Percentiles rank a stretch among this genome's conserved stretches.
Conservation (phyloP, 2,329 filamentous ascomycete species). For the Lasiodiplodia sp. region DNA sequence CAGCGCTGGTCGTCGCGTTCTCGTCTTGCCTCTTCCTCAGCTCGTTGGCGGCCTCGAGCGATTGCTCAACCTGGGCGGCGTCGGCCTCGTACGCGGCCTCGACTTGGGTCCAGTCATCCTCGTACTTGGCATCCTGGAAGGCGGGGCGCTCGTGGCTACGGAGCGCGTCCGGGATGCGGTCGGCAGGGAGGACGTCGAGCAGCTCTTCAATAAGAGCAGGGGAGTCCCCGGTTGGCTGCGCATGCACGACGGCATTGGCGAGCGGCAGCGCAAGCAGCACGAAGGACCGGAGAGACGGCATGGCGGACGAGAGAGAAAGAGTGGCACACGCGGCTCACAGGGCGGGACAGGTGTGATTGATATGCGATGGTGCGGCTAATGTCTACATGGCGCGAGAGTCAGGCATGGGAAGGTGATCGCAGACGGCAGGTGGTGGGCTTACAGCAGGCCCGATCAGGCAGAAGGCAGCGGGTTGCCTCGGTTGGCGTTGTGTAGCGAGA, state of each 20-base stretch:
- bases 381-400: slow-evolving; percentile 18
- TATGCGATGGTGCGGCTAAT: slow-evolving; percentile 13
- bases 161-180: slow-evolving; percentile 71
- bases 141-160: slow-evolving; percentile 68
- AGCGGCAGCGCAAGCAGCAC: slow-evolving; percentile 44
- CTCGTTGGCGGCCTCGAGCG: slow-evolving; percentile 52
- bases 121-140: slow-evolving; percentile 73
- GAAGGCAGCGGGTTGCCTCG: slow-evolving; percentile 19
- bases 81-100: slow-evolving; percentile 69
- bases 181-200: slow-evolving; percentile 60
- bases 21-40: slow-evolving; percentile 51
- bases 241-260: slow-evolving; percentile 37
- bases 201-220: slow-evolving; percentile 60
- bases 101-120: slow-evolving; percentile 65
- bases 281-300: slow-evolving; percentile 38
- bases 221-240: slow-evolving; percentile 35
- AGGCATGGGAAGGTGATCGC: background rate
- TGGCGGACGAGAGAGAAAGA: background rate
- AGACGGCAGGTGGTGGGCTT: slow-evolving; percentile 10
- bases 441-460: background rate
- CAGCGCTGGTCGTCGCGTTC: slow-evolving; percentile 36
- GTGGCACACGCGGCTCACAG: background rate
- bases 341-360: background rate
- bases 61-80: slow-evolving; percentile 63
- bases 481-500: slow-evolving; percentile 14